Conservation (phyloP, 805 yeast species). For the Debaryomyces maramus region DNA sequence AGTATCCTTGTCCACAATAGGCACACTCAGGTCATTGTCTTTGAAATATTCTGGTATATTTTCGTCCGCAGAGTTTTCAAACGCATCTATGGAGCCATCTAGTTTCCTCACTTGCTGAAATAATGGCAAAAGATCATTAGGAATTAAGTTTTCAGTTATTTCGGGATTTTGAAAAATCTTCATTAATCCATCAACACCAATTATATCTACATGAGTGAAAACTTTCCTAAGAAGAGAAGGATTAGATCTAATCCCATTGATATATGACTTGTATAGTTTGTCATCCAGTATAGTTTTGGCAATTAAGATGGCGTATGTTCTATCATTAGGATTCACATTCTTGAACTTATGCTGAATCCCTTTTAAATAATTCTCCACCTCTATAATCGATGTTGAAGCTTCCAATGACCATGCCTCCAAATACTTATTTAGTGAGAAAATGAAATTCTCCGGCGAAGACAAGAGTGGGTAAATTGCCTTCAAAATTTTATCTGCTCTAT, state of each 20-base stretch:
- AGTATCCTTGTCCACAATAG: slow-evolving; percentile 53
- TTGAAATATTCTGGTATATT: slow-evolving; percentile 35
- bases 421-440: slow-evolving; percentile 69
- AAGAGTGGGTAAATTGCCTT: slow-evolving; percentile 56
- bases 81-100: neutral
- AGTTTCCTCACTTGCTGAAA: slow-evolving; percentile 25
- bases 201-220: slow-evolving; percentile 50
- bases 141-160: slow-evolving; percentile 31
- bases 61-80: slow-evolving; percentile 3
- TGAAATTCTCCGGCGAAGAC: slow-evolving; percentile 45
- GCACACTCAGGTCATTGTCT: slow-evolving; percentile 22
- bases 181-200: slow-evolving; percentile 49
- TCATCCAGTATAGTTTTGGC: slow-evolving; percentile 33
- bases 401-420: slow-evolving; percentile 43
- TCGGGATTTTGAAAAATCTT: slow-evolving; percentile 26
- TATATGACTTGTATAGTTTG: slow-evolving; percentile 8
- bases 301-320: slow-evolving; percentile 60
- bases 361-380: slow-evolving; percentile 44
- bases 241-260: slow-evolving; percentile 13
- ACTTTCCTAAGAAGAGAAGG: slow-evolving; percentile 22
- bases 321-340: slow-evolving; percentile 44
- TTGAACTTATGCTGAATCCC: slow-evolving; percentile 24
- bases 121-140: slow-evolving; percentile 31
- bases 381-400: slow-evolving; percentile 39
- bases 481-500: slow-evolving; percentile 69